Conservation (phyloP, 768 basidiomycete species). For the Cystoderma amianthinum region DNA sequence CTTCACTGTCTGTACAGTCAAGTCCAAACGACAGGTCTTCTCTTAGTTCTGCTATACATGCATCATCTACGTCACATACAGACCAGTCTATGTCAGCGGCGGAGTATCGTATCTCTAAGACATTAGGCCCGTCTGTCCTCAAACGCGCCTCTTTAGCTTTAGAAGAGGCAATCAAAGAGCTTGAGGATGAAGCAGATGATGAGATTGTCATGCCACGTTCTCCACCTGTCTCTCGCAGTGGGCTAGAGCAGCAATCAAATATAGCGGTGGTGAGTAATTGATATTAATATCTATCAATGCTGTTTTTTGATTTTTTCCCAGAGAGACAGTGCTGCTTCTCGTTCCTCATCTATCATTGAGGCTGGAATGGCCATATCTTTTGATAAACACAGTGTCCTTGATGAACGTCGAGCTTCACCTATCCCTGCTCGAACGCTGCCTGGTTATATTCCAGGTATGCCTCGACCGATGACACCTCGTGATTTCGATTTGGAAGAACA, state of each 20-base stretch:
- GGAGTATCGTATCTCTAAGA: constrained; percentile 41
- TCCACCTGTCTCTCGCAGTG: constrained; percentile 36
- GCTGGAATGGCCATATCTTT: constrained; percentile 67
- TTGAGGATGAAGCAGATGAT: constrained; percentile 72
- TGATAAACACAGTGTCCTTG: constrained; percentile 47
- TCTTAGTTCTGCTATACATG: constrained; percentile 34
- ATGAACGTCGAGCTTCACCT: constrained; percentile 52
- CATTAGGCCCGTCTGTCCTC: constrained; percentile 42
- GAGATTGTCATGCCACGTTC: constrained; percentile 69
- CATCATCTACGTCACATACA: constrained; percentile 27
- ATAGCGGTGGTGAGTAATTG: constrained; percentile 16
- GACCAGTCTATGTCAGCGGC: constrained; percentile 30
- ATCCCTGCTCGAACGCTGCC: constrained; percentile 60
- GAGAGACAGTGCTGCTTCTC: constrained; percentile 28
- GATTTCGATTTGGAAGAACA: constrained; percentile 70
- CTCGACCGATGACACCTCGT: constrained; percentile 85
- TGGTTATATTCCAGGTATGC: constrained; percentile 89
- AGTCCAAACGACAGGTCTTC: constrained; percentile 28
- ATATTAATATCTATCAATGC: no score
- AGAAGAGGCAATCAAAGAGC: constrained; percentile 69
- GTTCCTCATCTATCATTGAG: constrained; percentile 38
- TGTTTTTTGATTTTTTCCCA: constrained; percentile 8
- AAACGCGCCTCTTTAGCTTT: constrained; percentile 69
- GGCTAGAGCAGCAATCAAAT: constrained; percentile 20
- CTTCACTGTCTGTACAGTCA: constrained; percentile 31